Conservation (phyloP, 2,329 filamentous ascomycete genomes). For the Penicillium freii region DNA sequence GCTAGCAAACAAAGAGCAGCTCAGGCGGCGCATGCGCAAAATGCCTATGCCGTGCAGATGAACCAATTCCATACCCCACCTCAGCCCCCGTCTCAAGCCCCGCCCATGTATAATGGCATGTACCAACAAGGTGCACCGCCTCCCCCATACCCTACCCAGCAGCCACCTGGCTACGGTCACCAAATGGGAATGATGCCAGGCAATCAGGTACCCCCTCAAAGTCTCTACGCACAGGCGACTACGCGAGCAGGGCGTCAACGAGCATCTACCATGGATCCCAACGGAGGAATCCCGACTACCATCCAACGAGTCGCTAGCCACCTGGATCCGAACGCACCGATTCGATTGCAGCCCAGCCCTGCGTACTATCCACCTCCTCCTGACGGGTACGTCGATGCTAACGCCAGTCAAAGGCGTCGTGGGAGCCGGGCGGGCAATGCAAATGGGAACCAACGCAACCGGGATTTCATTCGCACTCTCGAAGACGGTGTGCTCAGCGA, state of each 20-base stretch:
- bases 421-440: slow-evolving; percentile 64
- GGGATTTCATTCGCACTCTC: slow-evolving; percentile 91
- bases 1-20: slow-evolving; percentile 84
- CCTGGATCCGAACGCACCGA: slow-evolving; percentile 89
- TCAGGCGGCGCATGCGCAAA: slow-evolving; percentile 65
- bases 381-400: slow-evolving; percentile 72
- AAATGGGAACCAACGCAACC: slow-evolving; percentile 54
- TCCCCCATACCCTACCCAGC: slow-evolving; percentile 76
- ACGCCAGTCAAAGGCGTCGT: slow-evolving; percentile 66
- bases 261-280: slow-evolving; percentile 94
- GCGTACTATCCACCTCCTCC: slow-evolving; percentile 94
- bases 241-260: slow-evolving; percentile 78
- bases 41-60: slow-evolving; percentile 66
- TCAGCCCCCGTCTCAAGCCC: slow-evolving; percentile 45
- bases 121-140: slow-evolving; percentile 72
- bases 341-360: slow-evolving; percentile 89
- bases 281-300: slow-evolving; percentile 84
- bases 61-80: slow-evolving; percentile 52
- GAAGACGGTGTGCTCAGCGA: slow-evolving; percentile 94
- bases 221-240: slow-evolving; percentile 70
- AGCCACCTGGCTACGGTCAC: slow-evolving; percentile 67
- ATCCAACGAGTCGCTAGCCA: slow-evolving; percentile 95
- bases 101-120: slow-evolving; percentile 76
- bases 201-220: slow-evolving; percentile 71
- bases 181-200: slow-evolving; percentile 69